A percentile compares a stretch with the other conserved stretches of the same genome.
Conservation (phyloP, 2,329 filamentous ascomycete genomes). For the Exophiala calicioides region DNA sequence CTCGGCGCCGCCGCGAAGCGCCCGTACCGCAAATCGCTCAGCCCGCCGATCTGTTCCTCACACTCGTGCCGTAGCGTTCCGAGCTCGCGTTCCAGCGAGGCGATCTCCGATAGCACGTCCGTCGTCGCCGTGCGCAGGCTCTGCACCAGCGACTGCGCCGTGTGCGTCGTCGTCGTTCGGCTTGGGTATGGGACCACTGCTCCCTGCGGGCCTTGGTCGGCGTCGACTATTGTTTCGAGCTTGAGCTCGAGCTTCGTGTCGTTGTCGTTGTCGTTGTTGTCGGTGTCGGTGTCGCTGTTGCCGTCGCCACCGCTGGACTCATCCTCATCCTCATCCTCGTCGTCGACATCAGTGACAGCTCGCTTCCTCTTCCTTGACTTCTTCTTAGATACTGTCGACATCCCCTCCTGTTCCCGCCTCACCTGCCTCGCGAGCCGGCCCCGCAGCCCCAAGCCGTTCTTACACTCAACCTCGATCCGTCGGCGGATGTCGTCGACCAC, state of each 20-base stretch:
- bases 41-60: conserved; percentile 64
- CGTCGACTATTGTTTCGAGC: conserved; percentile 13
- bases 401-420: conserved; percentile 39
- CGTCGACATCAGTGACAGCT: conserved; percentile 3
- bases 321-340: conserved; percentile 6
- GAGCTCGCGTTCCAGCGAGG: conserved; percentile 65
- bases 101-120: conserved; percentile 69
- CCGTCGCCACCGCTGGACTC: background rate
- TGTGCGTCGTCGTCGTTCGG: conserved; percentile 59
- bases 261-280: conserved; percentile 5
- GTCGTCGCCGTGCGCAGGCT: conserved; percentile 63
- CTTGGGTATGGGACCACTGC: conserved; percentile 5
- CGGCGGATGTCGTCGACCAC: conserved; percentile 66
- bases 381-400: conserved; percentile 35
- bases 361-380: conserved; percentile 25
- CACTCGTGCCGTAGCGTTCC: conserved; percentile 61
- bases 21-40: conserved; percentile 83
- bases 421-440: conserved; percentile 19
- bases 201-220: conserved; percentile 9
- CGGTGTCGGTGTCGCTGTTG: conserved; percentile 7
- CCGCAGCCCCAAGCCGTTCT: conserved; percentile 31
- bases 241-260: conserved; percentile 4
- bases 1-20: conserved; percentile 53
- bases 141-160: conserved; percentile 70
- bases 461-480: conserved; percentile 67